Conservation (phyloP, 805 yeast species). For the Candida peoriensis region DNA sequence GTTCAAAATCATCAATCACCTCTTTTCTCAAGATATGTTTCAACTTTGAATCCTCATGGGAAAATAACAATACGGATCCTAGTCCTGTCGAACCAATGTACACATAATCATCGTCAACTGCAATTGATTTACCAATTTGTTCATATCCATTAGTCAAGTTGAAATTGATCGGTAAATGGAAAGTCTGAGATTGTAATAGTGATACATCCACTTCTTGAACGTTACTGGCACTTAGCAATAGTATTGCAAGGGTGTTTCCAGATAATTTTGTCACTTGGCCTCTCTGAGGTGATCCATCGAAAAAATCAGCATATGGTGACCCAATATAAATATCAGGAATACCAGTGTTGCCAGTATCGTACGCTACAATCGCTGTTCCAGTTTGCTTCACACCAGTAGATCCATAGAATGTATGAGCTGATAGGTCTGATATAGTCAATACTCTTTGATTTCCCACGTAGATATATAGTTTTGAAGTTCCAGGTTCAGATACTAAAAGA, state of each 20-base stretch:
- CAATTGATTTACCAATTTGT: slow-evolving; percentile 35
- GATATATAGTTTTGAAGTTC: slow-evolving; percentile 38
- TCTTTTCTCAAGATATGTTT: slow-evolving; percentile 10
- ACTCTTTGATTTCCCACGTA: slow-evolving; percentile 24
- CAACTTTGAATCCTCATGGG: slow-evolving; percentile 12
- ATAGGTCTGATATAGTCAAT: slow-evolving; percentile 24
- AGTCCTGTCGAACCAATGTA: slow-evolving; percentile 36
- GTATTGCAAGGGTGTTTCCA: slow-evolving; percentile 18
- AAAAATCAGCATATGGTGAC: slow-evolving; percentile 38
- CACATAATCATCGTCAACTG: slow-evolving; percentile 21
- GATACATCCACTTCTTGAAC: slow-evolving; percentile 9
- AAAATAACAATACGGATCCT: slow-evolving; percentile 33
- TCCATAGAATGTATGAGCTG: slow-evolving; percentile 31
- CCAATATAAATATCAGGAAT: slow-evolving; percentile 39
- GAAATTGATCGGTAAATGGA: slow-evolving; percentile 16
- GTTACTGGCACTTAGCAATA: slow-evolving; percentile 4
- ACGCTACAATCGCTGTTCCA: slow-evolving; percentile 30
- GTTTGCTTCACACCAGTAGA: slow-evolving; percentile 37
- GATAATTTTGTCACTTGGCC: slow-evolving; percentile 33
- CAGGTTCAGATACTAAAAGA: slow-evolving; percentile 48
- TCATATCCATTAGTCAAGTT: slow-evolving; percentile 29
- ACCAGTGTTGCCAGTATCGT: slow-evolving; percentile 34
- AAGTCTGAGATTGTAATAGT: neutral
- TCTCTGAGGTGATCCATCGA: slow-evolving; percentile 24
- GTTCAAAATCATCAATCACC: slow-evolving; percentile 22